These are phyloP conservation scores for Fraxinus greggii DNA, from an alignment of 305 asterid genomes.

Conservation along the genomic window DNA sequence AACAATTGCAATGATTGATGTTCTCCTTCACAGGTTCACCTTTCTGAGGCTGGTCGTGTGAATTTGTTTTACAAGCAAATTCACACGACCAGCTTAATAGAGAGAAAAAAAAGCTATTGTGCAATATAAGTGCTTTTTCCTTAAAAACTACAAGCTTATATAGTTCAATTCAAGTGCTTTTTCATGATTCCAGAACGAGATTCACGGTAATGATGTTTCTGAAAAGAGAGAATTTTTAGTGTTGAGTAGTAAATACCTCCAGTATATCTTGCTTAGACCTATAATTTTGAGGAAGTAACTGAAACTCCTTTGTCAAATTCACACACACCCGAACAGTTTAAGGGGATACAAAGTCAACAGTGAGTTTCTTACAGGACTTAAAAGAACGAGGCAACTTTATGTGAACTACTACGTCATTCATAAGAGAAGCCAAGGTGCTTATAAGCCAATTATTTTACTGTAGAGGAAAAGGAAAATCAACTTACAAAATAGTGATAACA, in stretches of 20 bases:
- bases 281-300: constrained; percentile 61
- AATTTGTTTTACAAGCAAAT: constrained; percentile 17
- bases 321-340: constrained; percentile 63
- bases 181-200: neutral
- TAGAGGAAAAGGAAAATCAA: neutral
- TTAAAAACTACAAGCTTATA: neutral
- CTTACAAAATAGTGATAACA: neutral
- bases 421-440: neutral
- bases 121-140: neutral
- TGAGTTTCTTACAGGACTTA: constrained; percentile 74
- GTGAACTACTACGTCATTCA: constrained; percentile 14
- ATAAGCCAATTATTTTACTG: neutral
- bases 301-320: constrained; percentile 63
- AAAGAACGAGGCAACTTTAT: constrained; percentile 15
- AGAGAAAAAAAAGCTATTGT: neutral
- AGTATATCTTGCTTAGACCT: constrained; percentile 70
- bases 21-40: constrained; percentile 21
- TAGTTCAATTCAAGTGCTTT: neutral
- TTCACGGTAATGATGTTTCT: neutral
- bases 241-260: constrained; percentile 46
- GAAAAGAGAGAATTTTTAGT: constrained; percentile 3
- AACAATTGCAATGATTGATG: constrained; percentile 1
- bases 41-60: constrained; percentile 6
- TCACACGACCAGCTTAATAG: too few relatives aligned
- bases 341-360: constrained; percentile 72